Base-by-base conservation (phyloP, 2,329 filamentous ascomycete species). In the Fonsecaea multimorphosa region DNA sequence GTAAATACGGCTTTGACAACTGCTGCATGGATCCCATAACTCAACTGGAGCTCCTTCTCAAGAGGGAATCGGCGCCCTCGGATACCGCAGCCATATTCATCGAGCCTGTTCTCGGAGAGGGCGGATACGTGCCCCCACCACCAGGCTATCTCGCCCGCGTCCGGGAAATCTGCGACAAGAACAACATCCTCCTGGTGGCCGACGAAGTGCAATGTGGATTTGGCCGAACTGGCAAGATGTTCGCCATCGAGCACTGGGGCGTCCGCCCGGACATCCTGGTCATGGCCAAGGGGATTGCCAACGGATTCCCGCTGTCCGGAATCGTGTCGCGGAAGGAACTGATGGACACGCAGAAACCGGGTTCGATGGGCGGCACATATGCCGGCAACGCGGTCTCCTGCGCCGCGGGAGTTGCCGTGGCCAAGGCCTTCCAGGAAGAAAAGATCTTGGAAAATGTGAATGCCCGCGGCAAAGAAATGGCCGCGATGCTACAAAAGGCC, bases 161-260 rank as follows among this genome's bases (percentile, higher is more conserved):
- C 11, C 73, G 79, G 3, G 74, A 79, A 63, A 77, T 80, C 55
- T 81, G 80, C 64, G 78, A 80, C 62, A 77, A 79, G 68, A 73
- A 81, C 72, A 76, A 76, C 46, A 80, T 81, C 54, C 76, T 82
- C 1, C 73, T 82, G 5, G 78, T 81, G 3, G 70, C 71, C 12
- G 80, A 82, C 61, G 80, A 82, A 63, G 80, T 81, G 1, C 79
- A 81, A 60, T 78, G 72, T 32, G 80, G 79, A 8, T 80, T 78
- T 68, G 80, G 79, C 1, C 75, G 79, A 32, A 81, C 79, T 1
- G 80, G 79, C 22, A 77, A 78, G 49, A 79, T 80, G 76, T 81
- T 80, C 64, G 79, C 78, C 5, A 71, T 80, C 12, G 77, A 82
- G 66, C 77, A 81, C 64, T 80, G 74, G 64, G 75, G 74, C 27